Evolutionary conservation across 1,284 basidiomycete species (phyloP).

Genomic region (Heterobasidion parviporum): DNA sequence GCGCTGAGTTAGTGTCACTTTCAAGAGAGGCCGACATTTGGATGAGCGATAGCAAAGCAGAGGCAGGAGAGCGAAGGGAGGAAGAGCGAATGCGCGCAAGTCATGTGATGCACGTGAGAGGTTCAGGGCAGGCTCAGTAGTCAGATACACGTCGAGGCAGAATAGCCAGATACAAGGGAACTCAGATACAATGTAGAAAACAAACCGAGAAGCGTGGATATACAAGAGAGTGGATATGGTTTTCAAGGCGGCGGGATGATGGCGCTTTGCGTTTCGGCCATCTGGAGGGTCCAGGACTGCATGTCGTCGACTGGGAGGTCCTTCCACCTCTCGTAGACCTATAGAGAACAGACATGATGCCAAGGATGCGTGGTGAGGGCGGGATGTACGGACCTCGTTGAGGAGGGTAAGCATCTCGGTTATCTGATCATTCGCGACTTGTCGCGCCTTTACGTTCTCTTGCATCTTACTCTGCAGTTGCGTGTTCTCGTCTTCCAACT

Average conservation of each 20-base stretch:
- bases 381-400: conserved; percentile 36
- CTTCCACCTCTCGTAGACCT: conserved; percentile 49
- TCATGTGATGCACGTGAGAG: conserved; percentile 1
- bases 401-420: conserved; percentile 42
- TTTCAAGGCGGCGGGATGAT: background rate
- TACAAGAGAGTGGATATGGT: too few relatives aligned
- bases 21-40: too few relatives aligned
- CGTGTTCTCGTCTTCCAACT: conserved; percentile 52
- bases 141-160: background rate
- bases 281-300: conserved; percentile 53
- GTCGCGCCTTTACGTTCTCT: conserved; percentile 35
- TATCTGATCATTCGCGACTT: conserved; percentile 36
- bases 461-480: conserved; percentile 39
- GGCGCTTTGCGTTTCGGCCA: conserved; percentile 29
- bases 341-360: background rate
- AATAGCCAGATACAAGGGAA: background rate
- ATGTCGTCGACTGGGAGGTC: conserved; percentile 54
- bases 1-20: too few relatives aligned
- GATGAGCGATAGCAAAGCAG: background rate
- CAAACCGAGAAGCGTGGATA: too few relatives aligned
- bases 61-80: background rate
- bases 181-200: too few relatives aligned
- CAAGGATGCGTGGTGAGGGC: background rate
- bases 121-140: background rate
- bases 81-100: background rate